Evolutionary conservation across 2,329 filamentous ascomycete genomes (phyloP), one percentile per base, ranked within the genome.

Genomic region (Aspergillus sp.): DNA sequence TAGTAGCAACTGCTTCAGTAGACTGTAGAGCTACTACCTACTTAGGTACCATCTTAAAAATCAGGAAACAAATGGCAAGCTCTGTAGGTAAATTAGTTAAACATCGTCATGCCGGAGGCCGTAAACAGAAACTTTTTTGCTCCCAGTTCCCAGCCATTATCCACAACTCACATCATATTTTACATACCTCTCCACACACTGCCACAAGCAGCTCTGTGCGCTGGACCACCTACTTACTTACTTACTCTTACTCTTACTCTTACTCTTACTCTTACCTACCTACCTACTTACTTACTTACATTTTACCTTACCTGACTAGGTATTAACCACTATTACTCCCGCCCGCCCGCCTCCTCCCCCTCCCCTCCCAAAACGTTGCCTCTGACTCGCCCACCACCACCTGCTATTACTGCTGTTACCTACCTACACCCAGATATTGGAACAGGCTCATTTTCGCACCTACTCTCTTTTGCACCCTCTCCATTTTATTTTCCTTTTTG

Each of bases 121-220:
- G 51, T 49, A 55, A 58, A 57, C 48, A 58, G 50, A 48, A 60
- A 57, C 48, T 45, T 45, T 19, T 30, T 33, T 30, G 29, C 6
- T 51, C 47, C 39, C 44, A 40, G 35, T 40, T 30, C 39, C 47
- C 40, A 46, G 44, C 46, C 44, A 44, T 42, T 40, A 44, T 44
- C 51, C 42, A 37, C 26, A 34, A 46, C 46, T 39, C 34, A 48
- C 40, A 39, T 40, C 40, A 33, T 47, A 48, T 45, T 47, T 43
- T 42, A 45, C 46, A 52, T 42, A 45, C 44, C 51, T 56, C 54
- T 49, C 50, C 52, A 53, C 52, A 53, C 49, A 51, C 51, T 55
- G 47, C 47, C 54, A 54, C 27, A 10, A 38, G 36, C 52, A 54
- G 52, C 48, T 50, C 41, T 42, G 37, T 49, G 44, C 36, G 29